phyloP scores from a whole-genome alignment of 2,329 filamentous ascomycete species.

The Aspergillus tubingensis region DNA sequence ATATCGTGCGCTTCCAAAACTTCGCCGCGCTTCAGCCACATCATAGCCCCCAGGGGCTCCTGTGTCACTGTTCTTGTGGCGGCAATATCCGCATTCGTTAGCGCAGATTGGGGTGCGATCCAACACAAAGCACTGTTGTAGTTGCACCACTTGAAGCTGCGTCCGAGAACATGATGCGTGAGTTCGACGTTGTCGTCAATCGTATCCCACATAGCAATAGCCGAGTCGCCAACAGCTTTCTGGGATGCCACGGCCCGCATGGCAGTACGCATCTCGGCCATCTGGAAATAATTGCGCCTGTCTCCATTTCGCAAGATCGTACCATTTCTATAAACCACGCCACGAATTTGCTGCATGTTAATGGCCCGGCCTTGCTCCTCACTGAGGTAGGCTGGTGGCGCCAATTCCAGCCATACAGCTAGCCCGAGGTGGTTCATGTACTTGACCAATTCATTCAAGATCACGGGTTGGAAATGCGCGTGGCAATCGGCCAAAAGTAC shows the following conservation, averaged over 20 bases:
- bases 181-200: conserved; percentile 34
- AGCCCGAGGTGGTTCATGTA: conserved; percentile 35
- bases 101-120: conserved; percentile 34
- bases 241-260: conserved; percentile 20
- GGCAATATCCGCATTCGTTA: conserved; percentile 30
- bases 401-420: conserved; percentile 39
- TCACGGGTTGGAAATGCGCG: conserved; percentile 25
- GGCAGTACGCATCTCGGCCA: conserved; percentile 31
- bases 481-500: conserved; percentile 40
- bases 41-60: conserved; percentile 42
- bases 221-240: conserved; percentile 19
- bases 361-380: conserved; percentile 23
- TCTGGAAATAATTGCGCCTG: conserved; percentile 37
- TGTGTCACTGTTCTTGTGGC: conserved; percentile 14
- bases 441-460: conserved; percentile 31
- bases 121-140: conserved; percentile 42
- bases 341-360: conserved; percentile 28
- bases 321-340: conserved; percentile 34
- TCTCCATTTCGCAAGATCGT: conserved; percentile 36
- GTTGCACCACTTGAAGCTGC: conserved; percentile 41
- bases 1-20: conserved; percentile 38
- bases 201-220: conserved; percentile 35
- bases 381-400: conserved; percentile 34
- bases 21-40: conserved; percentile 41
- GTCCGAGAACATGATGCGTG: conserved; percentile 36